These are phyloP conservation scores for Saussurea involucrata DNA, from an alignment of 129 eudicot genomes.

Conservation along the genomic window DNA sequence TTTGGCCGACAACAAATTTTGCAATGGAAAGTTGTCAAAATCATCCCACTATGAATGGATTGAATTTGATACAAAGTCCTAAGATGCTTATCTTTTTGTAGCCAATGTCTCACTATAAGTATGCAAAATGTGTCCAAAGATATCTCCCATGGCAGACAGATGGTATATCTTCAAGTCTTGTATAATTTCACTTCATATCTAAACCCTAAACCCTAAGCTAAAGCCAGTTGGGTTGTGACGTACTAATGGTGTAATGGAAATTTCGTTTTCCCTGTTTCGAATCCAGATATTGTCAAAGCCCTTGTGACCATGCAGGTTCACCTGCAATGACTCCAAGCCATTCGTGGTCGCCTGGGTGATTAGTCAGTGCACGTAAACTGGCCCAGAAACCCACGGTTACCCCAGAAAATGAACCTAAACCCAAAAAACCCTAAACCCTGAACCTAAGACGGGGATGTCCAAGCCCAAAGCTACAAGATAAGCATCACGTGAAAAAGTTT, in stretches of 20 bases:
- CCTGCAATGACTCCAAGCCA: too few relatives aligned
- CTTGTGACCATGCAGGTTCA: too few relatives aligned
- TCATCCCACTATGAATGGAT: slow-evolving; percentile 49
- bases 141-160: slow-evolving; percentile 23
- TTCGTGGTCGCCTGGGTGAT: too few relatives aligned
- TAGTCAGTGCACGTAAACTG: too few relatives aligned
- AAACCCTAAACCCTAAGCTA: not conserved
- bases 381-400: too few relatives aligned
- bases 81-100: slow-evolving; percentile 25
- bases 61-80: slow-evolving; percentile 15
- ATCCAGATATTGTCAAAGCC: too few relatives aligned
- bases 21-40: slow-evolving; percentile 38
- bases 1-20: slow-evolving; percentile 58
- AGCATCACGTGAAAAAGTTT: not conserved
- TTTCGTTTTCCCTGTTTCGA: too few relatives aligned
- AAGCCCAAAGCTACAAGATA: not conserved
- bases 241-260: too few relatives aligned
- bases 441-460: not conserved
- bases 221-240: not conserved
- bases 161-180: slow-evolving; percentile 18
- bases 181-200: not conserved
- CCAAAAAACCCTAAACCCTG: not conserved
- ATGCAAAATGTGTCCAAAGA: slow-evolving; percentile 16
- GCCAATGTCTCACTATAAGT: slow-evolving; percentile 18
- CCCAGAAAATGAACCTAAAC: not conserved